These are phyloP conservation scores for Hebeloma cylindrosporum DNA, from an alignment of 768 basidiomycete species.

Conservation along the genomic window DNA sequence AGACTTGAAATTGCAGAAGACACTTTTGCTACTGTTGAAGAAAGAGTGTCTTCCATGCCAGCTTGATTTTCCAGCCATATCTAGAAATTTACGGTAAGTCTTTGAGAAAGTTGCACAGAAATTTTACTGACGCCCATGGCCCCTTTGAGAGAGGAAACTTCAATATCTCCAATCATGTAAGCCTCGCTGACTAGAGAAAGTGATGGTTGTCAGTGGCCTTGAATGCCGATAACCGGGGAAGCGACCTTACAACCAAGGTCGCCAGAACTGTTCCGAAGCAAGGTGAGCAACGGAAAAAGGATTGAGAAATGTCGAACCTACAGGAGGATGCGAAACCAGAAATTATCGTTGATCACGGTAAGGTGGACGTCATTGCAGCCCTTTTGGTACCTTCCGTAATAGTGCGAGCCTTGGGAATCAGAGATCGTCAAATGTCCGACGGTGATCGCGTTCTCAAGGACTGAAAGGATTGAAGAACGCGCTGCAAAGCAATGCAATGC, in stretches of 20 bases:
- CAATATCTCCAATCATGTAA: conserved; percentile 70
- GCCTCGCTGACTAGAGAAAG: conserved; percentile 62
- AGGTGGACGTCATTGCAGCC: conserved; percentile 63
- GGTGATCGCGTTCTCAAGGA: conserved; percentile 57
- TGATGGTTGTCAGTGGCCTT: conserved; percentile 4
- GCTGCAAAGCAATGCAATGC: no score
- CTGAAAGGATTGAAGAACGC: conserved; percentile 57
- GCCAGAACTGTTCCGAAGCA: conserved; percentile 43
- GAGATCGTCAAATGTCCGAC: conserved; percentile 61
- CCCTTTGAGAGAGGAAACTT: conserved; percentile 57
- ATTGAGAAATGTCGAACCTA: conserved; percentile 35
- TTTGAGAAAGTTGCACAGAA: conserved; percentile 3
- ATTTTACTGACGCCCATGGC: conserved; percentile 57
- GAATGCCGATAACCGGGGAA: conserved; percentile 6
- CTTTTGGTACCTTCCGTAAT: conserved; percentile 58
- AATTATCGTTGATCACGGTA: conserved; percentile 56
- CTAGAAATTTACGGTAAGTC: conserved; percentile 32
- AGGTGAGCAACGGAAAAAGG: conserved; percentile 8
- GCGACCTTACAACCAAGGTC: conserved; percentile 62
- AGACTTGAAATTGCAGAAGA: conserved; percentile 60
- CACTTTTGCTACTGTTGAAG: conserved; percentile 54
- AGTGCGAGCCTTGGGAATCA: conserved; percentile 58
- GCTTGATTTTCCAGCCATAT: conserved; percentile 67
- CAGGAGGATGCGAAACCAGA: conserved; percentile 69
- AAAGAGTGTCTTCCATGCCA: conserved; percentile 56